A percentile compares a stretch with the other conserved stretches of the same genome.
Conservation (phyloP, 2,329 filamentous ascomycete genomes). For the Byssochlamys sp. region DNA sequence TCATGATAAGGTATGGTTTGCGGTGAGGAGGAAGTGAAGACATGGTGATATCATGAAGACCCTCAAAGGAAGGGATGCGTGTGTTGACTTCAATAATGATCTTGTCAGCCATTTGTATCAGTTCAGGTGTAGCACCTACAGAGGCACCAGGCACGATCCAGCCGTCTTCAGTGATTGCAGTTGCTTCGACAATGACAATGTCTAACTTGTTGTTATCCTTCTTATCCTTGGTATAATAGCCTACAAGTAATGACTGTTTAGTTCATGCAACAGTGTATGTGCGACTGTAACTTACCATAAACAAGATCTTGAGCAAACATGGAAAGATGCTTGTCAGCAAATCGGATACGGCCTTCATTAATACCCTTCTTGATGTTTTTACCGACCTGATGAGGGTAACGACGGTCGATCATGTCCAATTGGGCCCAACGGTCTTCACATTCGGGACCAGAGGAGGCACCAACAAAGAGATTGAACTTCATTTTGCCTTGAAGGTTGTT, state of each 20-base stretch:
- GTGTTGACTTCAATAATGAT: constrained; percentile 91
- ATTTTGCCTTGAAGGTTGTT: constrained; percentile 75
- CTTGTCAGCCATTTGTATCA: constrained; percentile 85
- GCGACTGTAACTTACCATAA: constrained; percentile 46
- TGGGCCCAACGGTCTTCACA: constrained; percentile 87
- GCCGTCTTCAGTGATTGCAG: constrained; percentile 77
- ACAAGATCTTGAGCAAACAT: constrained; percentile 85
- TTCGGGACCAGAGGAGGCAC: constrained; percentile 79
- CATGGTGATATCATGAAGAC: constrained; percentile 82
- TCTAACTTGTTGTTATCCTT: constrained; percentile 65
- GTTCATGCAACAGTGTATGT: background rate
- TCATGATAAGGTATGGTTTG: constrained; percentile 79
- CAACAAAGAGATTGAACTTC: constrained; percentile 82
- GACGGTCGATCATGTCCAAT: constrained; percentile 80
- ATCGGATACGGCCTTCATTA: constrained; percentile 77
- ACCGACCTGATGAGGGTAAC: constrained; percentile 78
- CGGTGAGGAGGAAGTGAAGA: constrained; percentile 70
- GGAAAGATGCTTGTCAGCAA: constrained; percentile 86
- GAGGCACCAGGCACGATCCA: constrained; percentile 80
- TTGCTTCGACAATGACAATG: constrained; percentile 75
- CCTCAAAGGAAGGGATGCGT: constrained; percentile 70
- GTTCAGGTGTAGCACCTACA: constrained; percentile 73
- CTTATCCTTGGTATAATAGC: constrained; percentile 74
- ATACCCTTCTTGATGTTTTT: constrained; percentile 86
- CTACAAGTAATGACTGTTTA: constrained; percentile 32